Evolutionary conservation across 2,329 filamentous ascomycete species (phyloP).

Genomic region (Ascochyta viciae-villosae): DNA sequence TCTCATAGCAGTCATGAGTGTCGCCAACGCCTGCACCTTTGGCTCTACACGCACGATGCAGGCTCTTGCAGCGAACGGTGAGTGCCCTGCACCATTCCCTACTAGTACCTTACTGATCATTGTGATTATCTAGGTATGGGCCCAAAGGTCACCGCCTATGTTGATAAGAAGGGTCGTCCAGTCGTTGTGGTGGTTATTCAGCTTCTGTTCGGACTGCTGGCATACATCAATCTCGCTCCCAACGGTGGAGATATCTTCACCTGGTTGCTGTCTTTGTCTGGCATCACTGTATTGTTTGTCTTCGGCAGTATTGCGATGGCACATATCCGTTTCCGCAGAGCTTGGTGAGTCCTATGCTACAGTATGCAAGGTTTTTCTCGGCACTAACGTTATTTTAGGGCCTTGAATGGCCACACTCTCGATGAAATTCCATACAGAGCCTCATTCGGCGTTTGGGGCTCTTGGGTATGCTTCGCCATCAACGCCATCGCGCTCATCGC

Average conservation of each 20-base stretch:
- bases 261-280: constrained; percentile 80
- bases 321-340: constrained; percentile 83
- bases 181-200: constrained; percentile 75
- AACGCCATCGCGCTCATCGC: constrained; percentile 47
- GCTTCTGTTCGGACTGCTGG: constrained; percentile 72
- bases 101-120: neutral
- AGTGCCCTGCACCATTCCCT: neutral
- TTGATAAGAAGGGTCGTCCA: constrained; percentile 80
- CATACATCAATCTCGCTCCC: constrained; percentile 69
- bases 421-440: constrained; percentile 51
- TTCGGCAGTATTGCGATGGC: constrained; percentile 84
- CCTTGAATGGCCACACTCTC: constrained; percentile 38
- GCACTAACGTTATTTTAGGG: constrained; percentile 2
- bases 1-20: constrained; percentile 64
- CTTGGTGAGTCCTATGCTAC: constrained; percentile 29
- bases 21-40: constrained; percentile 64
- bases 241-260: constrained; percentile 69
- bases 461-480: constrained; percentile 43
- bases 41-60: constrained; percentile 63
- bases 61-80: constrained; percentile 53
- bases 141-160: constrained; percentile 75
- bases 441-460: constrained; percentile 46
- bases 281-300: constrained; percentile 75
- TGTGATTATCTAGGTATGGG: constrained; percentile 61
- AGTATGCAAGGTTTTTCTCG: neutral